phyloP scores from a whole-genome alignment of 2,329 filamentous ascomycete species.

The Dothistroma pini region DNA sequence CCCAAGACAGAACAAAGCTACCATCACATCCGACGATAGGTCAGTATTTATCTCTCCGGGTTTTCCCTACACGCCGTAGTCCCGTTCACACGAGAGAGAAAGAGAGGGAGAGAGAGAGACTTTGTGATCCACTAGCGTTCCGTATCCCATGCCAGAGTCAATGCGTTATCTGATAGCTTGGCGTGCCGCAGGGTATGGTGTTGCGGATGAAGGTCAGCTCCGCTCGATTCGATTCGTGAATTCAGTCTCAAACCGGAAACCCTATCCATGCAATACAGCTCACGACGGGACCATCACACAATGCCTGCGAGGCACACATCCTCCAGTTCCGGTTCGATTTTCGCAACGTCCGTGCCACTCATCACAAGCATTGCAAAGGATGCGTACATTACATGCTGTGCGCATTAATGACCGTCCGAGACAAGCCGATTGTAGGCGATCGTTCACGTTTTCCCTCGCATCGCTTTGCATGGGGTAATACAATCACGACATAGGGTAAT shows the following conservation, averaged over 20 bases:
- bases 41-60: not conserved
- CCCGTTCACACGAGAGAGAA: not conserved
- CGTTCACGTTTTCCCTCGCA: not conserved
- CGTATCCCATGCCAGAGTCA: not conserved
- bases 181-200: not conserved
- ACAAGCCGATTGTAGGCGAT: not conserved
- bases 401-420: not conserved
- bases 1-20: too few relatives aligned
- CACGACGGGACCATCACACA: not conserved
- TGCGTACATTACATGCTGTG: not conserved
- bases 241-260: not conserved
- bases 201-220: not conserved
- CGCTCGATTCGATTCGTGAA: conserved; percentile 4
- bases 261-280: not conserved
- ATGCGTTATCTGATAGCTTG: not conserved
- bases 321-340: conserved; percentile 8
- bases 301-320: not conserved
- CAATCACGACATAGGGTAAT: conserved; percentile 2
- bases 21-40: not conserved
- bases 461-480: not conserved
- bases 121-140: not conserved
- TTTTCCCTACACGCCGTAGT: not conserved
- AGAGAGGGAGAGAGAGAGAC: too few relatives aligned
- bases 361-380: not conserved
- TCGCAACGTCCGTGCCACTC: not conserved